Evolutionary conservation across 2,329 filamentous ascomycete genomes (phyloP).

Genomic region (Teratosphaeria destructans): DNA sequence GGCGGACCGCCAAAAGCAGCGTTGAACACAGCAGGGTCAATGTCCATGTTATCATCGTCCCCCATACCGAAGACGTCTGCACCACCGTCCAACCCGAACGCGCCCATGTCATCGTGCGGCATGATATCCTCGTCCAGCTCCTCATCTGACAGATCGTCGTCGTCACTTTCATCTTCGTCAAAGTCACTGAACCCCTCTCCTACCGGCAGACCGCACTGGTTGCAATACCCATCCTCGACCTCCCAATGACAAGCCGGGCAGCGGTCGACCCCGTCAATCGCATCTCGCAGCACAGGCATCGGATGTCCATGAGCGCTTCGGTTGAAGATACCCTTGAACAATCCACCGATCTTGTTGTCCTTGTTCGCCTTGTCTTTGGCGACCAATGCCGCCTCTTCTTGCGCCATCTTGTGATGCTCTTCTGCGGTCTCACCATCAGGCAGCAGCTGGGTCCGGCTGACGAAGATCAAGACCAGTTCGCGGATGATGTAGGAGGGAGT

Average conservation of each 20-base stretch:
- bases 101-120: constrained; percentile 7
- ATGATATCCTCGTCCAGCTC: constrained; percentile 10
- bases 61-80: constrained; percentile 14
- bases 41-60: constrained; percentile 2
- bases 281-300: constrained; percentile 39
- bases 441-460: constrained; percentile 48
- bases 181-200: constrained; percentile 35
- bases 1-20: constrained; percentile 1
- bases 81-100: constrained; percentile 11
- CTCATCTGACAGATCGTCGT: constrained; percentile 14
- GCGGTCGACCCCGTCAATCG: constrained; percentile 50
- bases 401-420: constrained; percentile 47
- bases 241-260: constrained; percentile 56
- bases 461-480: constrained; percentile 54
- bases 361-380: constrained; percentile 49
- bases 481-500: constrained; percentile 57
- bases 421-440: constrained; percentile 53
- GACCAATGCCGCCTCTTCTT: constrained; percentile 49
- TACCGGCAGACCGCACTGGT: constrained; percentile 43
- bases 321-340: constrained; percentile 54
- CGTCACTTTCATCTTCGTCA: constrained; percentile 31
- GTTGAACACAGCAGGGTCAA: constrained; percentile 1
- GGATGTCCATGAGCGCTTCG: constrained; percentile 13
- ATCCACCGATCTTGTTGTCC: constrained; percentile 41
- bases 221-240: constrained; percentile 50